These are phyloP conservation scores for Manihot esculenta DNA, from an alignment of 441 rosid genomes.

Conservation along the genomic window DNA sequence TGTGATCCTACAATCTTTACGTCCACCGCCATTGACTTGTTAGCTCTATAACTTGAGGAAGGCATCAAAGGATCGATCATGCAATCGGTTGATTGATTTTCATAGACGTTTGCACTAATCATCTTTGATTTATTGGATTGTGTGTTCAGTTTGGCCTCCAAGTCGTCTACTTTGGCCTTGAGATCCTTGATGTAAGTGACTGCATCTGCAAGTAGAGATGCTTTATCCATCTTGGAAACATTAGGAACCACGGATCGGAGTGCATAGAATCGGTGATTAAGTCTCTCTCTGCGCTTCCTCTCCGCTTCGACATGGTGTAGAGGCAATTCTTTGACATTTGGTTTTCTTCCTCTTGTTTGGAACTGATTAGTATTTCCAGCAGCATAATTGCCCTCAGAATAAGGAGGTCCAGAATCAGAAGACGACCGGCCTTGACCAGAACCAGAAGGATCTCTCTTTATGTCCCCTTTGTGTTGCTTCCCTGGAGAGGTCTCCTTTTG, in stretches of 20 bases:
- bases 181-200: slow-evolving; percentile 43
- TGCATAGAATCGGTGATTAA: slow-evolving; percentile 46
- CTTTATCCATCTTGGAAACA: slow-evolving; percentile 55
- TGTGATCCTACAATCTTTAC: slow-evolving; percentile 51
- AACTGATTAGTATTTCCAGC: neutral
- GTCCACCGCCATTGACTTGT: slow-evolving; percentile 32
- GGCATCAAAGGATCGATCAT: slow-evolving; percentile 1
- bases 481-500: slow-evolving; percentile 10
- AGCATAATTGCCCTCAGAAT: slow-evolving; percentile 27
- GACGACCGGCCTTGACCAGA: slow-evolving; percentile 23
- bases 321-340: slow-evolving; percentile 19
- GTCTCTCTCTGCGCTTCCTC: slow-evolving; percentile 51
- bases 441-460: slow-evolving; percentile 6
- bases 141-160: slow-evolving; percentile 23
- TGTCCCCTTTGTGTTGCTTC: neutral
- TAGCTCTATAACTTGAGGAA: neutral
- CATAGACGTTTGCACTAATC: neutral
- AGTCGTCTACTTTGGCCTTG: slow-evolving; percentile 26
- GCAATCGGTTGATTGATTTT: slow-evolving; percentile 2
- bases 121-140: slow-evolving; percentile 5
- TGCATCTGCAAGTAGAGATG: slow-evolving; percentile 49
- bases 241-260: slow-evolving; percentile 55
- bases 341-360: slow-evolving; percentile 28
- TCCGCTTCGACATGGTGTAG: slow-evolving; percentile 45
- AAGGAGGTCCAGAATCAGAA: slow-evolving; percentile 35